Conservation (phyloP, 768 basidiomycete species). For the Russula sp. region DNA sequence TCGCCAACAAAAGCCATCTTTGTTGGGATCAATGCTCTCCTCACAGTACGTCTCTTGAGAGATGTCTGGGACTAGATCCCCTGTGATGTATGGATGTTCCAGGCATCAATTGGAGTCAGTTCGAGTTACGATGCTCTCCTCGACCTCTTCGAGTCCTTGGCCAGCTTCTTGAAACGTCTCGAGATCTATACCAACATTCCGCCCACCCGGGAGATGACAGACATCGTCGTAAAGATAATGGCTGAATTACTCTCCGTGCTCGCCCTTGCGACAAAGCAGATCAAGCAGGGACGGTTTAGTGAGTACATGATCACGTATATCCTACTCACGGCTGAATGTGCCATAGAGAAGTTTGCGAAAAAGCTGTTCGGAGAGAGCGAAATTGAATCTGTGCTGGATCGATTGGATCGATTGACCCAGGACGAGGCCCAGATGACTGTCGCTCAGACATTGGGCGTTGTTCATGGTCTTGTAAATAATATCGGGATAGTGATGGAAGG, state of each 20-base stretch:
- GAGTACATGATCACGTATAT: neutral
- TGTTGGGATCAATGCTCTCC: neutral
- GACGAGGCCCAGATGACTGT: too few relatives aligned
- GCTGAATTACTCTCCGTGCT: too few relatives aligned
- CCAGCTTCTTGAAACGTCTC: neutral
- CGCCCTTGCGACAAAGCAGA: constrained; percentile 3
- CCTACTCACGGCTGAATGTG: neutral
- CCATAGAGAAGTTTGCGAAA: neutral
- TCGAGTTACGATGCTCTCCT: constrained; percentile 1
- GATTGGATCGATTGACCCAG: neutral
- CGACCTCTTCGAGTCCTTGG: too few relatives aligned
- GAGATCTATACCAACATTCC: neutral
- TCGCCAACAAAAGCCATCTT: neutral
- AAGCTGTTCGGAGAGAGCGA: neutral
- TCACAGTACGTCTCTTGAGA: neutral
- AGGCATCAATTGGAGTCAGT: neutral
- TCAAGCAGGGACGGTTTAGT: constrained; percentile 1
- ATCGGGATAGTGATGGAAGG: too few relatives aligned
- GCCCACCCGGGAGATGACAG: neutral
- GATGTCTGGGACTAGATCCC: neutral
- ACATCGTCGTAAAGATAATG: neutral
- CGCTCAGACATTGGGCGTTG: too few relatives aligned
- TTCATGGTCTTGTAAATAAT: too few relatives aligned
- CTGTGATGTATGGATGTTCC: neutral
- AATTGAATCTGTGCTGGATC: neutral